These are phyloP conservation scores for Strobilomyces confusus DNA, from an alignment of 768 basidiomycete genomes.

Conservation along the genomic window DNA sequence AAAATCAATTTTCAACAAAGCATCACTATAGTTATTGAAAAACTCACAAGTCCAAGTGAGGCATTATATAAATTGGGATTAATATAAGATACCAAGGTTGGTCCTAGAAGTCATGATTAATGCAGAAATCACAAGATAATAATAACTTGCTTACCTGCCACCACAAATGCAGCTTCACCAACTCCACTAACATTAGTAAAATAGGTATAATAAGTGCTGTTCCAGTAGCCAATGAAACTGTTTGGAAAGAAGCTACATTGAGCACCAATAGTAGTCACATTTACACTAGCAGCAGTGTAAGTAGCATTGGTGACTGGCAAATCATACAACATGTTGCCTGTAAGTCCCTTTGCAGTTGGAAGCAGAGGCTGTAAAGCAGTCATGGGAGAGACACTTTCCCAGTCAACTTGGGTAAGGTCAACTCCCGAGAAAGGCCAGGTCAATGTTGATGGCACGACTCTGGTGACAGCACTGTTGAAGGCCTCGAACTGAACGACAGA, in stretches of 20 bases:
- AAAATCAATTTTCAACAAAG: too few species aligned
- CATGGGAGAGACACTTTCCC: neutral
- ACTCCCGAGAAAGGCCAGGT: neutral
- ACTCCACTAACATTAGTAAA: slow-evolving; percentile 4
- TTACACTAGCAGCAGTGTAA: neutral
- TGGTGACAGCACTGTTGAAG: neutral
- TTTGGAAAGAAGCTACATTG: neutral
- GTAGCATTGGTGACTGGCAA: neutral
- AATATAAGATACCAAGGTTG: neutral
- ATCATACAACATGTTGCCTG: neutral
- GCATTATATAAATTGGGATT: too few species aligned
- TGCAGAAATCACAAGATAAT: neutral
- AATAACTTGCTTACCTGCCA: neutral
- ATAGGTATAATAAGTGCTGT: neutral
- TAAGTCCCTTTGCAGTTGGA: neutral
- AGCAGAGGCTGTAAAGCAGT: neutral
- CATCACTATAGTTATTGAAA: neutral
- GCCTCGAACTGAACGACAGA: neutral
- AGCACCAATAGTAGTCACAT: neutral
- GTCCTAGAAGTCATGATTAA: neutral
- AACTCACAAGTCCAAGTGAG: neutral
- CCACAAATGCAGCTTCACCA: neutral
- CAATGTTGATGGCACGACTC: neutral
- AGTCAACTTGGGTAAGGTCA: neutral
- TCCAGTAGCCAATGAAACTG: neutral